Base-by-base conservation (phyloP, 2,329 filamentous ascomycete species). In the Diaporthe citri region DNA sequence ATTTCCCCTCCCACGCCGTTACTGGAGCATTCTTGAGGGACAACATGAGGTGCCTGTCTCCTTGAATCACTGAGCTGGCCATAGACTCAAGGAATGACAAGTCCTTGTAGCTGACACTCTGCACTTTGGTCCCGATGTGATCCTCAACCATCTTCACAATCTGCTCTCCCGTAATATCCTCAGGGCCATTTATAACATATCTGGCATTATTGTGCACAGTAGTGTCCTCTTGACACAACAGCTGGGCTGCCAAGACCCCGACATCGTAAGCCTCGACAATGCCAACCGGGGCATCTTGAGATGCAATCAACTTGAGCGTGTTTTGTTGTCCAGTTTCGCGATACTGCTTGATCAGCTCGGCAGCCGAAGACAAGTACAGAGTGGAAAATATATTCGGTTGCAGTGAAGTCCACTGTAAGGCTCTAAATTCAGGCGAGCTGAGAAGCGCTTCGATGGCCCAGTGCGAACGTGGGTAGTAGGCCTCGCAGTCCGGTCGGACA, bases 401-500 rank as follows among this genome's bases (percentile, higher is more conserved):
- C 2, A 64, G 60, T 64, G 60, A 64, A 48, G 60, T 64, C 60
- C 60, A 64, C 10, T 64, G 60, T 3, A 64, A 15, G 17, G 60
- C 17, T 0, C 17, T 1, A 10, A 64, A 64, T 12, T 64, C 60
- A 15, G 60, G 60, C 15, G 60, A 64, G 28, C 60, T 9, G 60
- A 64, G 60, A 41, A 64, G 60, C 41, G 41, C 25, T 31, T 64
- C 60, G 60, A 64, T 48, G n/a, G 60, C 60, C 60, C 60, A 64
- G 41, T 64, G 60, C 25, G 25, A 34, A 7, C 60, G 60, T 46
- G 60, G 60, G 17, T 64, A 64, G 41, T 64, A 64, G 41, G 41
- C 60, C 15, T 46, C 25, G 41, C 25, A 13, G 25, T 64, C 60
- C 60, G 60, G 41, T 28, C 13, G 9, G 1, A 64, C 60, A 17